Evolutionary conservation across 2,329 filamentous ascomycete species (phyloP).

Genomic region (Sarocladiaceae sp.): DNA sequence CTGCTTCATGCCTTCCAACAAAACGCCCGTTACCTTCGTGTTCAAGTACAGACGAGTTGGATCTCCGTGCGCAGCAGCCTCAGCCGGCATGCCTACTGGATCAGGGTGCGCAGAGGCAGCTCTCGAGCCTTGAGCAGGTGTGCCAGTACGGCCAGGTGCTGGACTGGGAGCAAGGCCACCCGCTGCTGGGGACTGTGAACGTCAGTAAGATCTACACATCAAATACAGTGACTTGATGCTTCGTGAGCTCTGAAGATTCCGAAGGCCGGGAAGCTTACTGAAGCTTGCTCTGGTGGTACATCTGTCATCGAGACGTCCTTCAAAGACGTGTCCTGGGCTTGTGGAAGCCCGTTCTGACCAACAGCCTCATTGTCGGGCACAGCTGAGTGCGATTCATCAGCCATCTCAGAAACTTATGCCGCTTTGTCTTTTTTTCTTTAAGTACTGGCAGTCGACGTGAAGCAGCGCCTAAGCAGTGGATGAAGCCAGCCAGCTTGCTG

Average conservation of each 20-base stretch:
- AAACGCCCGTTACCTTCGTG: constrained; percentile 57
- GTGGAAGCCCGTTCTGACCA: constrained; percentile 2
- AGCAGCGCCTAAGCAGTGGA: background rate
- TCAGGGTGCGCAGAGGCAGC: constrained; percentile 54
- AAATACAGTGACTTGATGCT: background rate
- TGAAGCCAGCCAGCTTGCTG: too few relatives aligned
- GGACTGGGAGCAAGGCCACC: constrained; percentile 32
- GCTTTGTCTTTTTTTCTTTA: background rate
- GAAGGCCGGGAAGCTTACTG: constrained; percentile 22
- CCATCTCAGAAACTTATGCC: background rate
- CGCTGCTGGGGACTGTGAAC: constrained; percentile 32
- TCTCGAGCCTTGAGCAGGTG: constrained; percentile 44
- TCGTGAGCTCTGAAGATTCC: background rate
- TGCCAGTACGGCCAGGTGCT: constrained; percentile 39
- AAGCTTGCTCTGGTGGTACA: constrained; percentile 32
- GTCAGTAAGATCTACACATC: background rate
- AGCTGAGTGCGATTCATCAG: constrained; percentile 4
- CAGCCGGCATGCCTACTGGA: constrained; percentile 47
- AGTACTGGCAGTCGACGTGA: background rate
- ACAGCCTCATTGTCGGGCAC: background rate
- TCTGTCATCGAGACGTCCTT: constrained; percentile 40
- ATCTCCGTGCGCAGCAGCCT: constrained; percentile 59
- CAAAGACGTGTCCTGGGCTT: constrained; percentile 16
- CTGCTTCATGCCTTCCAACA: constrained; percentile 70
- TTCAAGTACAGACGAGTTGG: constrained; percentile 67